Evolutionary conservation across 495 filamentous ascomycete genomes (phyloP).

Genomic region (Xylaria palmicola): DNA sequence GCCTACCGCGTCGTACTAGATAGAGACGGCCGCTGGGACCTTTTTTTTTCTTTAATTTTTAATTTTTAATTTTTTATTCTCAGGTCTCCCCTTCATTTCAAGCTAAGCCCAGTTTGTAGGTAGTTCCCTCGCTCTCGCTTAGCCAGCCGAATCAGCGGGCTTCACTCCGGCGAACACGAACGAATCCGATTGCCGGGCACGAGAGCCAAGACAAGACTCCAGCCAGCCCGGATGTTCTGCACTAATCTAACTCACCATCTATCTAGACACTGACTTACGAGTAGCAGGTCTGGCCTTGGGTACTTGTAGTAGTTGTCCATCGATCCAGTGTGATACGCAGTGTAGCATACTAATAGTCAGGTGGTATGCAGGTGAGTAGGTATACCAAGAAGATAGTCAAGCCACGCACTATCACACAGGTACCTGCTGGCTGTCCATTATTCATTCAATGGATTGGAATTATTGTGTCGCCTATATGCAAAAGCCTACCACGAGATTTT

Average conservation of each 20-base stretch:
- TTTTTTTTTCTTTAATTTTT: neutral
- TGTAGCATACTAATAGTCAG: too few relatives aligned
- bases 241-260: too few relatives aligned
- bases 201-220: slow-evolving; percentile 1
- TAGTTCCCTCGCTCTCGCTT: slow-evolving; percentile 4
- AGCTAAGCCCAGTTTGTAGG: neutral
- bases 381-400: too few relatives aligned
- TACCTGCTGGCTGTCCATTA: too few relatives aligned
- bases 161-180: slow-evolving; percentile 11
- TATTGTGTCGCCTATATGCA: neutral
- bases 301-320: too few relatives aligned
- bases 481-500: neutral
- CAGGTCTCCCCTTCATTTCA: neutral
- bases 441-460: neutral
- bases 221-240: too few relatives aligned
- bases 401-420: too few relatives aligned
- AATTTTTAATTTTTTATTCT: neutral
- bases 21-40: neutral
- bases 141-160: slow-evolving; percentile 6
- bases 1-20: neutral
- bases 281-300: too few relatives aligned
- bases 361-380: too few relatives aligned
- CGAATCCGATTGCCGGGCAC: slow-evolving; percentile 4
- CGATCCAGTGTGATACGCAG: too few relatives aligned
- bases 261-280: too few relatives aligned